These are phyloP conservation scores for Botrytis galanthina DNA, from an alignment of 2,329 filamentous ascomycete genomes.

Conservation along the genomic window DNA sequence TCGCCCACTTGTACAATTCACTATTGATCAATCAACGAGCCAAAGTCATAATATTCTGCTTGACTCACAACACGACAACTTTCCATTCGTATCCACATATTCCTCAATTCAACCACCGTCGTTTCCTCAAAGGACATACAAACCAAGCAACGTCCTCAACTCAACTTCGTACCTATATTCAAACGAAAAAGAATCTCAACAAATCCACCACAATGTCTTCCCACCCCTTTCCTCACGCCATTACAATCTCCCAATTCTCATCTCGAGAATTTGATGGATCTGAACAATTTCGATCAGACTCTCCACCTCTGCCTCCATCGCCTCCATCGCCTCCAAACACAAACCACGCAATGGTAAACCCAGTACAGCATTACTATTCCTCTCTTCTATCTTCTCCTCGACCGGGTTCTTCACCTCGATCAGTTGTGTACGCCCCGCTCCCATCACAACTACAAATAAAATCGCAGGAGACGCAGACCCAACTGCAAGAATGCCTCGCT, in stretches of 20 bases:
- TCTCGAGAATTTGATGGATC: not conserved
- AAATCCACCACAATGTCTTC: not conserved
- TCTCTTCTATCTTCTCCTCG: not conserved
- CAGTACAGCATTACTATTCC: constrained; percentile 1
- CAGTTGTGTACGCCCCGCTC: constrained; percentile 9
- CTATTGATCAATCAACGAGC: not conserved
- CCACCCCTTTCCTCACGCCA: not conserved
- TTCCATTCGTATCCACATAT: not conserved
- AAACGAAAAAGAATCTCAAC: not conserved
- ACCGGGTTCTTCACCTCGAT: not conserved
- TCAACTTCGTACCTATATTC: not conserved
- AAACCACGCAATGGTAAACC: not conserved
- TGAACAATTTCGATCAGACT: not conserved
- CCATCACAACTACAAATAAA: not conserved
- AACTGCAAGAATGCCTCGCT: not conserved
- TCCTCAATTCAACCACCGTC: not conserved
- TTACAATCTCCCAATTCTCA: not conserved
- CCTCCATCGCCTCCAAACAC: not conserved
- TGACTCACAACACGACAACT: not conserved
- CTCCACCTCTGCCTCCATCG: not conserved
- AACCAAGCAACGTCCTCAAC: not conserved
- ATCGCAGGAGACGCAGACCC: not conserved
- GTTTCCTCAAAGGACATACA: not conserved
- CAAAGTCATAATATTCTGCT: not conserved
- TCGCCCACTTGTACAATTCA: not conserved